A percentile compares a stretch with the other conserved stretches of the same genome.
phyloP scores from a whole-genome alignment of 306 rosid genomes.

The Parietaria judaica region DNA sequence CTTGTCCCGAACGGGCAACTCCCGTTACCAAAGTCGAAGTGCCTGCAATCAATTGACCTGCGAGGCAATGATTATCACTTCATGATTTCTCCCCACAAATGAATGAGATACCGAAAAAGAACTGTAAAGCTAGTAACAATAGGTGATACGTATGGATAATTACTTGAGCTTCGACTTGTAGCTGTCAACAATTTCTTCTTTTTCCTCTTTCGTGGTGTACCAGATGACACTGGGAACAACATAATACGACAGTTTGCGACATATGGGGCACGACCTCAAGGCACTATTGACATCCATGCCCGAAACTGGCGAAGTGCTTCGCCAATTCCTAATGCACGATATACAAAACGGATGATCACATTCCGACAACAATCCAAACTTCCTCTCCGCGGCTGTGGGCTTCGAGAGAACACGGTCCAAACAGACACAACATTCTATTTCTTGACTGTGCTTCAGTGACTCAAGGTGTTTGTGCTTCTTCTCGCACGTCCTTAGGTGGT shows the following conservation, averaged over 20 bases:
- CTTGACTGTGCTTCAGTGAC: slow-evolving; percentile 80
- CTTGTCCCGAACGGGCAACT: slow-evolving; percentile 95
- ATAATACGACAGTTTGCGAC: slow-evolving; percentile 88
- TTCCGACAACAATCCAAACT: slow-evolving; percentile 90
- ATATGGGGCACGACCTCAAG: slow-evolving; percentile 89
- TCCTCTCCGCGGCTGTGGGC: slow-evolving; percentile 67
- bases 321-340: slow-evolving; percentile 98
- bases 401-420: slow-evolving; percentile 89
- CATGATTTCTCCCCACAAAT: no score
- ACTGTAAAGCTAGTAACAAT: not conserved
- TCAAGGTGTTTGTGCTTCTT: slow-evolving; percentile 75
- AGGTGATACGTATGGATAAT: slow-evolving; percentile 9
- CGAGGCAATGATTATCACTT: slow-evolving; percentile 1
- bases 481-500: slow-evolving; percentile 63
- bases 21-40: slow-evolving; percentile 93
- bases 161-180: slow-evolving; percentile 95
- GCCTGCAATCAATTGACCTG: slow-evolving; percentile 98
- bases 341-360: slow-evolving; percentile 95
- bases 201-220: slow-evolving; percentile 76
- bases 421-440: slow-evolving; percentile 95
- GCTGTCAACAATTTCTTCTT: slow-evolving; percentile 74
- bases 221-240: slow-evolving; percentile 96
- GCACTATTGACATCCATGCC: slow-evolving; percentile 90
- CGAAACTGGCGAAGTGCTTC: slow-evolving; percentile 75
- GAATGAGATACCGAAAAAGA: not conserved